These are phyloP conservation scores for Taxillus chinensis DNA, from an alignment of 164 flowering plant genomes.

Conservation along the genomic window DNA sequence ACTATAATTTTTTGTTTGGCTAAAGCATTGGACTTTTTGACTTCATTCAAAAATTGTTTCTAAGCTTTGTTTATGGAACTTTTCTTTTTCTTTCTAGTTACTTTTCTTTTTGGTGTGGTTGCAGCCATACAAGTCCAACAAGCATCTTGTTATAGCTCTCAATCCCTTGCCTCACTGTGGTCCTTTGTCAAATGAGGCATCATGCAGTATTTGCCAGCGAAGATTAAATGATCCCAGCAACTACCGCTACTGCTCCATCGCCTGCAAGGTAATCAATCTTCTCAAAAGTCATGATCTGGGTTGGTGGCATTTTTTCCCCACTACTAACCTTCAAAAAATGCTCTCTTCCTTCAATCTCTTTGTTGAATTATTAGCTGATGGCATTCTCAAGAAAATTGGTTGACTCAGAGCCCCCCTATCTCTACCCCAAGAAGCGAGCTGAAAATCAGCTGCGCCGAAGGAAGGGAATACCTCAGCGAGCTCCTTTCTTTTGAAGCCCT, in stretches of 20 bases:
- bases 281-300: not conserved
- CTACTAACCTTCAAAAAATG: not conserved
- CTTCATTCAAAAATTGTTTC: too few species aligned
- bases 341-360: not conserved
- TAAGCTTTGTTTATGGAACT: not conserved
- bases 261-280: not conserved
- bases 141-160: not conserved
- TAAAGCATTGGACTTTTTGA: too few species aligned
- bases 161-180: not conserved
- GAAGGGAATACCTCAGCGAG: not conserved
- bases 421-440: not conserved
- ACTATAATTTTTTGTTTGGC: too few species aligned
- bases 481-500: not conserved
- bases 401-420: not conserved
- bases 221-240: not conserved
- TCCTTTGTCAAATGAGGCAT: not conserved
- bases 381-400: not conserved
- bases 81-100: not conserved
- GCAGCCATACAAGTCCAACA: slow-evolving; percentile 3
- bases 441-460: not conserved
- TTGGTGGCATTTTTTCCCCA: not conserved
- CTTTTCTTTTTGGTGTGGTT: not conserved
- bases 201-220: not conserved
- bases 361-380: not conserved
- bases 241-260: slow-evolving; percentile 1